Conservation (phyloP, 2,329 filamentous ascomycete species). For the Chalaropsis ovoidea region DNA sequence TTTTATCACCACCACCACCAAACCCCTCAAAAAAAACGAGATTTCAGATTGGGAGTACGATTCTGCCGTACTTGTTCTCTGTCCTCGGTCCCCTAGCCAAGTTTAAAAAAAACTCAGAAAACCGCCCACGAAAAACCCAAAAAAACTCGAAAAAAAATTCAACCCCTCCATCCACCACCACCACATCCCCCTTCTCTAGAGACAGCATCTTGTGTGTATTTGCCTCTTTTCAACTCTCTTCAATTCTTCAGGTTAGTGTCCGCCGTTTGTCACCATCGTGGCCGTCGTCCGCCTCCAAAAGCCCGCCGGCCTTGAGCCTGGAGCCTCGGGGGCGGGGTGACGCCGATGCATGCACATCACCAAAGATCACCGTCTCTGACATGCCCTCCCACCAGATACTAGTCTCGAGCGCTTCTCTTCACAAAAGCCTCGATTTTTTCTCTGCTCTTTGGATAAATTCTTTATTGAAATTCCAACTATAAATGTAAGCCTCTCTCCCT, state of each 20-base stretch:
- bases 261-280: neutral
- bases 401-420: slow-evolving; percentile 14
- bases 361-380: slow-evolving; percentile 9
- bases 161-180: slow-evolving; percentile 43
- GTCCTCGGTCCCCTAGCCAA: slow-evolving; percentile 45
- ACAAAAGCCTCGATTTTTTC: slow-evolving; percentile 17
- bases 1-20: slow-evolving; percentile 39
- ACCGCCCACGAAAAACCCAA: slow-evolving; percentile 38
- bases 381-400: neutral
- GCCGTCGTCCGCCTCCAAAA: neutral
- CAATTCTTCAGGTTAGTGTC: slow-evolving; percentile 16
- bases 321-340: neutral
- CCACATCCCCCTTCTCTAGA: slow-evolving; percentile 25
- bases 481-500: slow-evolving; percentile 16
- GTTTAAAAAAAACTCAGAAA: slow-evolving; percentile 26
- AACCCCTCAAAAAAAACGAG: slow-evolving; percentile 37
- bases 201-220: slow-evolving; percentile 22
- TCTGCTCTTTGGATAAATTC: slow-evolving; percentile 25
- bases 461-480: slow-evolving; percentile 25
- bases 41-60: slow-evolving; percentile 48
- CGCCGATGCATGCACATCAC: neutral
- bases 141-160: slow-evolving; percentile 50
- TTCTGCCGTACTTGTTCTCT: slow-evolving; percentile 48
- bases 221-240: slow-evolving; percentile 25
- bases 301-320: too few species aligned